Percentiles rank a stretch among this genome's conserved stretches.
Conservation (phyloP, 805 yeast genomes). For the Spathaspora sp. region DNA sequence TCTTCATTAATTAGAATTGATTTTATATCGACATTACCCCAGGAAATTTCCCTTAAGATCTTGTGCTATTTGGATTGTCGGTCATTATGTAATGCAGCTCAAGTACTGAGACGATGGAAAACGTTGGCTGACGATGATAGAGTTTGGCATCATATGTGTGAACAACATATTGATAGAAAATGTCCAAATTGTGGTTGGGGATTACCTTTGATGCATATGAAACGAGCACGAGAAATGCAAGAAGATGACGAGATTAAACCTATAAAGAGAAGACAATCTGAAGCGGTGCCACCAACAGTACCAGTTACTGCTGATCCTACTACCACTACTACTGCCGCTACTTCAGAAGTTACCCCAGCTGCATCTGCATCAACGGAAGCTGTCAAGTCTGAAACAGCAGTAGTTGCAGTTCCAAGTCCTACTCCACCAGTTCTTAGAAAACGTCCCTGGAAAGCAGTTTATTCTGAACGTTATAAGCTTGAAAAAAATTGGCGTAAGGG, state of each 20-base stretch:
- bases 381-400: neutral
- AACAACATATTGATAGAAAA: conserved; percentile 94
- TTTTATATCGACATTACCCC: conserved; percentile 79
- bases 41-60: conserved; percentile 80
- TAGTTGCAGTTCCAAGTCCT: neutral
- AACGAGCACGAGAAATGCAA: conserved; percentile 53
- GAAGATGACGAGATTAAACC: conserved; percentile 12
- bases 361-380: conserved; percentile 3
- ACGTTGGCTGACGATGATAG: conserved; percentile 90
- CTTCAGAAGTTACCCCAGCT: neutral
- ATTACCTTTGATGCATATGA: conserved; percentile 88
- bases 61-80: conserved; percentile 88
- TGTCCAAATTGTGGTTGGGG: conserved; percentile 99
- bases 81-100: conserved; percentile 91
- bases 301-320: no score
- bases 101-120: conserved; percentile 86
- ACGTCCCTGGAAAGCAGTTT: conserved; percentile 95
- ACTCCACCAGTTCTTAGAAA: conserved; percentile 16
- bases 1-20: conserved; percentile 80
- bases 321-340: conserved; percentile 7
- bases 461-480: conserved; percentile 83
- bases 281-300: conserved; percentile 2
- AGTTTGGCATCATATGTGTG: conserved; percentile 98
- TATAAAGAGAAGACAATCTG: conserved; percentile 13
- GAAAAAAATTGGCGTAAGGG: conserved; percentile 96